Evolutionary conservation across 2,329 filamentous ascomycete genomes (phyloP).

Genomic region (Xylariales sp.): DNA sequence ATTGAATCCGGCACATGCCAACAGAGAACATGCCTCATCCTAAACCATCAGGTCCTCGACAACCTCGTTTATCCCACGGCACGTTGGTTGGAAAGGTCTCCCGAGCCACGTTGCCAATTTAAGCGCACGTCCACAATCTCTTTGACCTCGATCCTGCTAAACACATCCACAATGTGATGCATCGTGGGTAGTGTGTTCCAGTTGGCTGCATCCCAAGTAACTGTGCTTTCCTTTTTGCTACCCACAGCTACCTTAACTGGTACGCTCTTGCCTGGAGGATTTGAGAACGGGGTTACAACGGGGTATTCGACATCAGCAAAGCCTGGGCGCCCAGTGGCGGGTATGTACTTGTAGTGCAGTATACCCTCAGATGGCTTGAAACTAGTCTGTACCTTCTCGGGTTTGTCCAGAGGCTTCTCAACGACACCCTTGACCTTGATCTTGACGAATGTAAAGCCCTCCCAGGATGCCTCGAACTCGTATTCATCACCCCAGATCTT

Average conservation of each 20-base stretch:
- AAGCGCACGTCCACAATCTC: constrained; percentile 48
- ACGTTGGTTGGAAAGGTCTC: no score
- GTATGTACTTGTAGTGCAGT: constrained; percentile 54
- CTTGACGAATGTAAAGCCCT: constrained; percentile 34
- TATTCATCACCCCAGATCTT: constrained; percentile 26
- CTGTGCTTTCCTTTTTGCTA: constrained; percentile 33
- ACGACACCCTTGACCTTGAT: constrained; percentile 33
- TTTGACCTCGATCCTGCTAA: constrained; percentile 53
- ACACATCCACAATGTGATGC: constrained; percentile 48
- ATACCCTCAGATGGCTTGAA: constrained; percentile 37
- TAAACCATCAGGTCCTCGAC: no score
- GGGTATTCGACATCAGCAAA: constrained; percentile 51
- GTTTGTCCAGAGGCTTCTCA: constrained; percentile 18
- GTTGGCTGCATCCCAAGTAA: constrained; percentile 44
- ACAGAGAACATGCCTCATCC: no score
- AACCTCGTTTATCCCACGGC: no score
- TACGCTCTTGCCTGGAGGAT: constrained; percentile 29
- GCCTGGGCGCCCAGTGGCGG: constrained; percentile 45
- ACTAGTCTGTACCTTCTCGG: constrained; percentile 18
- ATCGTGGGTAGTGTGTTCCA: constrained; percentile 55
- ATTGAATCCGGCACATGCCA: no score
- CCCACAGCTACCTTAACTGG: constrained; percentile 26
- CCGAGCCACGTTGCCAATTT: no score
- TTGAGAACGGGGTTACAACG: constrained; percentile 30
- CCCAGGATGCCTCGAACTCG: constrained; percentile 35